A percentile compares a stretch with the other conserved stretches of the same genome.
phyloP scores from a whole-genome alignment of 1,139 yeast species.

The Yamadazyma kanchanaburiensis region DNA sequence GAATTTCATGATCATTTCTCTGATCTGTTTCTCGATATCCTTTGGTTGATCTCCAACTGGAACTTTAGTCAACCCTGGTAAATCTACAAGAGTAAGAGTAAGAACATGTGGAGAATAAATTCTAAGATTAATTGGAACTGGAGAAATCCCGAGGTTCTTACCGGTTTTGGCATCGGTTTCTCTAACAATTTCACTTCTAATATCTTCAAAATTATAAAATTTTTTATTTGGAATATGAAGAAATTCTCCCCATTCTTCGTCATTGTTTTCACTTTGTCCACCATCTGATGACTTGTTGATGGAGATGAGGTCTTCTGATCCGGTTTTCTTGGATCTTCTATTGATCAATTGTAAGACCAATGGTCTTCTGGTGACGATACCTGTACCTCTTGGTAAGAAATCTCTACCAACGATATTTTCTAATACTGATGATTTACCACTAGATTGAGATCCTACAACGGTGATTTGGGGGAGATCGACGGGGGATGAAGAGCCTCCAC shows the following conservation, averaged over 20 bases:
- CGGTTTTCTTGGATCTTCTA: conserved; percentile 42
- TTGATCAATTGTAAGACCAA: conserved; percentile 79
- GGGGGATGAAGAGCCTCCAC: conserved; percentile 80
- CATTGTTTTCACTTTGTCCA: conserved; percentile 65
- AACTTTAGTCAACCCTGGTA: conserved; percentile 97
- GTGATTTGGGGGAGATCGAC: conserved; percentile 95
- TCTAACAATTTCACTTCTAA: conserved; percentile 83
- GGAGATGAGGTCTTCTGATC: conserved; percentile 25
- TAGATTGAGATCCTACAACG: conserved; percentile 93
- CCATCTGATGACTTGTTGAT: conserved; percentile 41
- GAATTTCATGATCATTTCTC: conserved; percentile 91
- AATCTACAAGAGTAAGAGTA: conserved; percentile 91
- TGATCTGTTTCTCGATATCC: conserved; percentile 91
- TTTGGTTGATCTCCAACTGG: conserved; percentile 99
- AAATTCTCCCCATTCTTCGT: conserved; percentile 98
- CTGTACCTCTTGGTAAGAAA: conserved; percentile 92
- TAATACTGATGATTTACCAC: conserved; percentile 90
- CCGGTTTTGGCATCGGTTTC: conserved; percentile 97
- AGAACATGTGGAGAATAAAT: conserved; percentile 95
- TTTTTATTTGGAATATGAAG: conserved; percentile 88
- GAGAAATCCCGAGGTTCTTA: conserved; percentile 84
- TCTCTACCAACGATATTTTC: conserved; percentile 95
- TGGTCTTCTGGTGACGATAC: conserved; percentile 94
- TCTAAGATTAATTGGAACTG: conserved; percentile 89
- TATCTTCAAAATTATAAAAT: conserved; percentile 85